A percentile compares a stretch with the other conserved stretches of the same genome.
Conservation (phyloP, 75 land plant species). For the Larix kaempferi region DNA sequence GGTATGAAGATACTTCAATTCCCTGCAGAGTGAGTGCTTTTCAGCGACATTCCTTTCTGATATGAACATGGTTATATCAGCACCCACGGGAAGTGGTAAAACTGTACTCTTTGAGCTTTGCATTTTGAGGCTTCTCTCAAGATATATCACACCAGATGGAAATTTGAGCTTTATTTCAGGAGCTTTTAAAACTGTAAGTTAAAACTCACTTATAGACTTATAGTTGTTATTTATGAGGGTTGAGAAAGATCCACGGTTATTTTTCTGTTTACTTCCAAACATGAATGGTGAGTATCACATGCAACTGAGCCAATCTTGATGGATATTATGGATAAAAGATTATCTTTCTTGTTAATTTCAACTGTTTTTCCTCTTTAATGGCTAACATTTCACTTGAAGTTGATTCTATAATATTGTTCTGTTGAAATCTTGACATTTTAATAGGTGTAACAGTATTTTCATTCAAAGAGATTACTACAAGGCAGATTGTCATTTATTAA, state of each 20-base stretch:
- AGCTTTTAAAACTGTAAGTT: constrained; percentile 76
- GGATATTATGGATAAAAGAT: background rate
- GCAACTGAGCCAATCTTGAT: background rate
- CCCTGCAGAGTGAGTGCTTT: constrained; percentile 96
- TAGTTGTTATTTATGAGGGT: background rate
- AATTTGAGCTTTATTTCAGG: constrained; percentile 61
- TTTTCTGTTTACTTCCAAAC: background rate
- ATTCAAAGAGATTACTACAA: background rate
- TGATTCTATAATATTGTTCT: background rate
- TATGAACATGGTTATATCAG: constrained; percentile 86
- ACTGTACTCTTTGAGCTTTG: constrained; percentile 97
- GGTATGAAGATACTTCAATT: constrained; percentile 83
- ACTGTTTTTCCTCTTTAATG: background rate
- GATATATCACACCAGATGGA: constrained; percentile 59
- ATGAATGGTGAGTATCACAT: background rate
- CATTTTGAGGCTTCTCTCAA: constrained; percentile 77
- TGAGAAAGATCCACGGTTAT: background rate
- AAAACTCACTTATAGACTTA: background rate
- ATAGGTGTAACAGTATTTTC: background rate
- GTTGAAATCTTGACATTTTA: background rate
- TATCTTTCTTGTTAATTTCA: background rate
- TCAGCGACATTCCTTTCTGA: constrained; percentile 71
- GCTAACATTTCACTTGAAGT: background rate
- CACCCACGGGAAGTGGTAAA: constrained; percentile 99
- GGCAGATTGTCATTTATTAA: background rate